Evolutionary conservation across 1,284 basidiomycete genomes (phyloP).

Genomic region (Coniferiporia sulphurascens): DNA sequence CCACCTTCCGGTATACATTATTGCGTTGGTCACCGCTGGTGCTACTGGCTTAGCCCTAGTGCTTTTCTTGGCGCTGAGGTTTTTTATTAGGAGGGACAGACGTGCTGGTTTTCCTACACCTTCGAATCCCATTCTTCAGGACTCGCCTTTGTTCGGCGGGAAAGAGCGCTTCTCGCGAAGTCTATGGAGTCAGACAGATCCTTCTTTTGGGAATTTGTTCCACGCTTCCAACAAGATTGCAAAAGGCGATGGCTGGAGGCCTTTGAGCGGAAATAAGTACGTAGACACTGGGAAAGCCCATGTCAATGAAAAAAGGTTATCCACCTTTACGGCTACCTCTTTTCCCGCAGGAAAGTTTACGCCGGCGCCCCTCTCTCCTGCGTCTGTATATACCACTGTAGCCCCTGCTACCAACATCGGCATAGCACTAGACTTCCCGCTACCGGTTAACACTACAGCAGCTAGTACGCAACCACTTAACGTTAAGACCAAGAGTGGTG

Average conservation of each 20-base stretch:
- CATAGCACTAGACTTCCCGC: conserved; percentile 39
- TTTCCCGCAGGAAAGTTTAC: neutral
- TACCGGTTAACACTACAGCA: conserved; percentile 37
- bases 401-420: conserved; percentile 37
- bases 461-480: conserved; percentile 25
- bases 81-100: conserved; percentile 43
- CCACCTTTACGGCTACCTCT: conserved; percentile 42
- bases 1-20: conserved; percentile 39
- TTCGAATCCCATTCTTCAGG: conserved; percentile 64
- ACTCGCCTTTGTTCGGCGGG: conserved; percentile 71
- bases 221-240: conserved; percentile 34
- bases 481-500: conserved; percentile 7
- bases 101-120: conserved; percentile 51
- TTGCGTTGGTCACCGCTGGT: conserved; percentile 53
- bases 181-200: conserved; percentile 12
- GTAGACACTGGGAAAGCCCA: neutral
- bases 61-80: conserved; percentile 47
- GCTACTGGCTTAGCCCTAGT: conserved; percentile 47
- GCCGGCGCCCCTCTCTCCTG: conserved; percentile 7
- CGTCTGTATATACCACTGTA: conserved; percentile 47
- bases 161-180: conserved; percentile 55
- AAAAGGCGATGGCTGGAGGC: conserved; percentile 24
- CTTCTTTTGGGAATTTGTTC: conserved; percentile 23
- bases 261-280: conserved; percentile 16
- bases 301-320: conserved; percentile 24